Evolutionary conservation across 306 rosid genomes (phyloP), one percentile per base, ranked within the genome.

Genomic region (Adenanthera pavonina): DNA sequence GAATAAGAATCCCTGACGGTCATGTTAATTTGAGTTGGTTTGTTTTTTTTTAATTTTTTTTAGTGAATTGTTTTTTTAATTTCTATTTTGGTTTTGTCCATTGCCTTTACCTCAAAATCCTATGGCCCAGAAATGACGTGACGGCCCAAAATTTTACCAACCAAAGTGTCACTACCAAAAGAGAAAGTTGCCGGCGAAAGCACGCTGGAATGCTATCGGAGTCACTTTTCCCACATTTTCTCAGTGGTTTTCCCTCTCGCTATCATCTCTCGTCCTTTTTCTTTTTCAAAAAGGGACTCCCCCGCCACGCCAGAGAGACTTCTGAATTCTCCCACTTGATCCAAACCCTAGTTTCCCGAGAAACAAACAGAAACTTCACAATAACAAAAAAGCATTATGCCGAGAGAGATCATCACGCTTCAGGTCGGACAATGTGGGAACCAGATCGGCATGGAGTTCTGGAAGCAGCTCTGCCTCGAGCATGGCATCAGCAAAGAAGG

Each of bases 361-460:
- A 80, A 67, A 75, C 16, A 40, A 81, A 17, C 51, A n/a, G 68
- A 64, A 85, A 3, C 34, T 57, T 20, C 12, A 54, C 25, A 7
- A 54, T 0, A 54, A 56, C 33, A 7, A n/a, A 25, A 20, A 76
- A 91, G 6, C 8, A 14, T 34, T 20, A 57, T 94, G 98, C 98
- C 97, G 52, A 59, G 97, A 60, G 98, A 95, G 84, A 95, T 95
- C 83, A 92, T 95, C 85, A 95, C 97, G 1, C 87, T 95, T 44
- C 98, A 95, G 89, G 97, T 94, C 5, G 98, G 98, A 8, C 98
- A 94, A 92, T 94, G 98, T 66, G 98, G 98, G 40, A 94, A 94
- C 77, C 98, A 92, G 97, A 92, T 92, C 89, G 98, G 98, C 46
- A 94, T 94, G 98, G 98, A 94, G 85, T 94, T 94, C 86, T 94